Percentiles rank a stretch among this genome's conserved stretches.
phyloP scores from a whole-genome alignment of 306 rosid genomes.

The Cucumis cinereus region DNA sequence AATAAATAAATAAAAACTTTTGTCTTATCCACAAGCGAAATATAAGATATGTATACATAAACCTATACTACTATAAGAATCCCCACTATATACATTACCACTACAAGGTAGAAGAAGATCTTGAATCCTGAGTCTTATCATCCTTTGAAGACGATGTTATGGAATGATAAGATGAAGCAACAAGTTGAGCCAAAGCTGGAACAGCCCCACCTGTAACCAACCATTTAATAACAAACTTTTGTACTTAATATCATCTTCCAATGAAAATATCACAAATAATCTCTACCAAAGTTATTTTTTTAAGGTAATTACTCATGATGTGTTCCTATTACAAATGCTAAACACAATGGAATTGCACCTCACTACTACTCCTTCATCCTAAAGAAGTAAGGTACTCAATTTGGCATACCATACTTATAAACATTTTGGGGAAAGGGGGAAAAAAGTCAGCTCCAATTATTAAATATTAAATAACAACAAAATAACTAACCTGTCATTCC shows the following conservation, averaged over 20 bases:
- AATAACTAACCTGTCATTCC: slow-evolving; percentile 56
- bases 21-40: neutral
- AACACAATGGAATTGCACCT: neutral
- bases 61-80: neutral
- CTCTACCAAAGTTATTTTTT: neutral
- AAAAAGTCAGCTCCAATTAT: neutral
- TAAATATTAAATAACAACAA: neutral
- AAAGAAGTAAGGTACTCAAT: neutral
- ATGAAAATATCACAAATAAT: neutral
- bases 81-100: neutral
- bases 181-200: slow-evolving; percentile 74
- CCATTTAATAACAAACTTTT: neutral
- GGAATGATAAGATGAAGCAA: slow-evolving; percentile 71
- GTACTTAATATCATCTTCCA: neutral
- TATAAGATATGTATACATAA: neutral
- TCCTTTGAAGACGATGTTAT: slow-evolving; percentile 38
- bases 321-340: neutral
- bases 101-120: slow-evolving; percentile 49
- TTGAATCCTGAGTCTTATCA: slow-evolving; percentile 54
- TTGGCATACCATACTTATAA: neutral
- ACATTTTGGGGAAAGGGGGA: neutral
- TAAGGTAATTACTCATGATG: neutral
- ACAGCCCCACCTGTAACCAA: slow-evolving; percentile 60
- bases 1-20: neutral
- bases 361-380: neutral